phyloP scores from a whole-genome alignment of 495 filamentous ascomycete species.

The Glonium stellatum region DNA sequence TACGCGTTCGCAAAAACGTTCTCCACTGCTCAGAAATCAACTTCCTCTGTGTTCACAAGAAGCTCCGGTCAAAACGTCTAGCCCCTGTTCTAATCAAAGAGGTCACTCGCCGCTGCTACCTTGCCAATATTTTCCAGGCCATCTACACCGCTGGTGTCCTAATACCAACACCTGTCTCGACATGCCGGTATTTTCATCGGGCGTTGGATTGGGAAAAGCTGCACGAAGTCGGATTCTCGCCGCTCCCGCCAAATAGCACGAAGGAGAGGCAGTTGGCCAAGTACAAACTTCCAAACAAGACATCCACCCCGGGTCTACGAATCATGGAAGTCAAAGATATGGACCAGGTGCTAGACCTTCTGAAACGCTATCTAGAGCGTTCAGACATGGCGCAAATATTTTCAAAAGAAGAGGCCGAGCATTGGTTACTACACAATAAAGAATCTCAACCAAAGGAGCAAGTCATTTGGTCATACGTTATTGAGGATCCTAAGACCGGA shows the following conservation, averaged over 20 bases:
- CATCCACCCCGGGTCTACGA: constrained; percentile 64
- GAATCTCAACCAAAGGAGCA: constrained; percentile 51
- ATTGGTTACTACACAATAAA: constrained; percentile 75
- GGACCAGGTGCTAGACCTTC: constrained; percentile 64
- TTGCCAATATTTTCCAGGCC: constrained; percentile 78
- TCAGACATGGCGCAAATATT: constrained; percentile 83
- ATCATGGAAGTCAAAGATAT: constrained; percentile 77
- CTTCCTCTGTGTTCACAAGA: constrained; percentile 97
- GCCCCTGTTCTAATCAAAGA: constrained; percentile 94
- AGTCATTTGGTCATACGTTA: constrained; percentile 86
- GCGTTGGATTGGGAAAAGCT: constrained; percentile 91
- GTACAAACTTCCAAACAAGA: constrained; percentile 67
- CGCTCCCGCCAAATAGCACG: constrained; percentile 71
- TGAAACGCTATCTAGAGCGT: constrained; percentile 68
- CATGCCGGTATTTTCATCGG: constrained; percentile 91
- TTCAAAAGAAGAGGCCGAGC: constrained; percentile 66
- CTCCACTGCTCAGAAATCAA: constrained; percentile 87
- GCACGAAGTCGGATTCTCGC: constrained; percentile 85
- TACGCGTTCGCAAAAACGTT: constrained; percentile 69
- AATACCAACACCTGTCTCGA: constrained; percentile 81
- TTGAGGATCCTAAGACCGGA: constrained; percentile 64
- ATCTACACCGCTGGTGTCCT: constrained; percentile 91
- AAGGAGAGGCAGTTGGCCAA: constrained; percentile 70
- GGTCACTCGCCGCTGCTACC: constrained; percentile 83
- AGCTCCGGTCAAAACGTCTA: constrained; percentile 84